phyloP scores from a whole-genome alignment of 2,329 filamentous ascomycete genomes.

The Trichophyton schoenleinii region DNA sequence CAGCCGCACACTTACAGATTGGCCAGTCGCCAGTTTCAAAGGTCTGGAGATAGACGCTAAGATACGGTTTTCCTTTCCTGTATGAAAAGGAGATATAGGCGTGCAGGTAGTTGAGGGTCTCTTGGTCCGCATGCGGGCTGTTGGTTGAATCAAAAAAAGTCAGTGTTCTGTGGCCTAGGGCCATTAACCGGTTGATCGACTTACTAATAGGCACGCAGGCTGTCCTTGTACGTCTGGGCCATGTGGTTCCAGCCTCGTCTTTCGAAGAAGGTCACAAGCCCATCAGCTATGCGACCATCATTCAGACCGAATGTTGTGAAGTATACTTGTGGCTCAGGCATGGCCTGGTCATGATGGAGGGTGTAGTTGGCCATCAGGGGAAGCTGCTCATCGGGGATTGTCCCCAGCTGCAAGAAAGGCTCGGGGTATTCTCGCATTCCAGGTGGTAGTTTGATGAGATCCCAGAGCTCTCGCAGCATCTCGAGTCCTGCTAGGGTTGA shows the following conservation, averaged over 20 bases:
- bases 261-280: constrained; percentile 1
- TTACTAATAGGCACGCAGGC: constrained; percentile 4
- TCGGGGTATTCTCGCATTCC: neutral
- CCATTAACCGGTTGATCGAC: neutral
- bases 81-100: constrained; percentile 1
- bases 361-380: constrained; percentile 4
- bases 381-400: constrained; percentile 4
- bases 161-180: neutral
- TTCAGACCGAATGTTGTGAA: neutral
- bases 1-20: neutral
- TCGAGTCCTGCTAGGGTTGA: constrained; percentile 10
- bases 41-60: neutral
- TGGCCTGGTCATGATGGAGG: neutral
- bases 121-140: constrained; percentile 1
- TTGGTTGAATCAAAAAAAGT: neutral
- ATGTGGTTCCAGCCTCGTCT: neutral
- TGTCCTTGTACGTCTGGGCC: constrained; percentile 12
- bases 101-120: constrained; percentile 1
- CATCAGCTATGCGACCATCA: neutral
- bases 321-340: constrained; percentile 4
- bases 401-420: neutral
- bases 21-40: constrained; percentile 2
- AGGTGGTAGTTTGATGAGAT: constrained; percentile 1
- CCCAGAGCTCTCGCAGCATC: constrained; percentile 12
- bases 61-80: neutral